These are phyloP conservation scores for Phellopilus nigrolimitatus DNA, from an alignment of 1,284 basidiomycete genomes.

Conservation along the genomic window DNA sequence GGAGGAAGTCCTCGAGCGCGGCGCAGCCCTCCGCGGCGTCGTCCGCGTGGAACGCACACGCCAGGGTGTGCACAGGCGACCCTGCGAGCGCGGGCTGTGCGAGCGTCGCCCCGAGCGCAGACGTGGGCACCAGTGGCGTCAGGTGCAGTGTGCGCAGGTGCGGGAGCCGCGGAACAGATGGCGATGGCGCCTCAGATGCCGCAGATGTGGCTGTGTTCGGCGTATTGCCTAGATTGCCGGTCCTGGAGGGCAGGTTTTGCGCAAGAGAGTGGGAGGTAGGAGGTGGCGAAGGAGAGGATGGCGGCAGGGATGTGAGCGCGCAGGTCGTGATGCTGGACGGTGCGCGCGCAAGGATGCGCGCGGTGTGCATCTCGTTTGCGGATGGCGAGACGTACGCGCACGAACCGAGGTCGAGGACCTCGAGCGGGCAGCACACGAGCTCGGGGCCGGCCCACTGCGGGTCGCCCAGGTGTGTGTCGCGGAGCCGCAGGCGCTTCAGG, in stretches of 20 bases:
- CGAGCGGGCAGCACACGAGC: constrained; percentile 43
- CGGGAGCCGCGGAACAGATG: constrained; percentile 30
- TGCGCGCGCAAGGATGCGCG: constrained; percentile 54
- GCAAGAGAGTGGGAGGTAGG: neutral
- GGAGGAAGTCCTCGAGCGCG: constrained; percentile 52
- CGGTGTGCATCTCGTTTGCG: constrained; percentile 48
- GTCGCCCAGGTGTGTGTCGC: constrained; percentile 68
- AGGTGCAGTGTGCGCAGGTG: constrained; percentile 52
- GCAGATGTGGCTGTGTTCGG: neutral
- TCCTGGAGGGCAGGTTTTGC: no score
- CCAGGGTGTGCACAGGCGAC: constrained; percentile 55
- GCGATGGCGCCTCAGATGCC: neutral
- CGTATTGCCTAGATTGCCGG: no score
- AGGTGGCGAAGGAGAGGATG: constrained; percentile 29
- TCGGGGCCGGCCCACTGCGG: constrained; percentile 37
- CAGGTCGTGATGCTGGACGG: constrained; percentile 50
- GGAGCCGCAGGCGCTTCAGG: constrained; percentile 56
- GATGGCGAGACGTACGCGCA: constrained; percentile 50
- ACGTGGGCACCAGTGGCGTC: constrained; percentile 56
- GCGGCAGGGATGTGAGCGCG: constrained; percentile 44
- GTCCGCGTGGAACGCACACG: constrained; percentile 54
- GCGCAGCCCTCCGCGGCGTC: constrained; percentile 54
- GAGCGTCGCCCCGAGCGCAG: constrained; percentile 54
- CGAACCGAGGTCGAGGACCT: constrained; percentile 56
- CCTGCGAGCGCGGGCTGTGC: constrained; percentile 44